Evolutionary conservation across 2,329 filamentous ascomycete species (phyloP).

Genomic region (Periconia digitata): DNA sequence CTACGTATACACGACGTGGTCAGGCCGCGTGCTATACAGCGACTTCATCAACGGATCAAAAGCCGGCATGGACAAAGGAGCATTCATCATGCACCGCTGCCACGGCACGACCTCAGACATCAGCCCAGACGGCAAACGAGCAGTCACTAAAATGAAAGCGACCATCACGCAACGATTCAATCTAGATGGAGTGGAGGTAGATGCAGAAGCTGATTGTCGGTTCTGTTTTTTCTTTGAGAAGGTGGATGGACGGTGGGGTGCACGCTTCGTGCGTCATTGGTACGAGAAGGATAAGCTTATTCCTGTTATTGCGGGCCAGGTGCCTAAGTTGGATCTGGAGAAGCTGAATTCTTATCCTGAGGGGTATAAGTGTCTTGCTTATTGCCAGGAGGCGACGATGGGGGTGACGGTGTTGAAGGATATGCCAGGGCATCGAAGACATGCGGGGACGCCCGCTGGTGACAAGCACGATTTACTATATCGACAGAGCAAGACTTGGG

Average conservation of each 20-base stretch:
- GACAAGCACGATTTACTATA: neutral
- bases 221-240: neutral
- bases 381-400: neutral
- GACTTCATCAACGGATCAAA: neutral
- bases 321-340: neutral
- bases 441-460: neutral
- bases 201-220: neutral
- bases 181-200: neutral
- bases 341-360: neutral
- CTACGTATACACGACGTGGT: neutral
- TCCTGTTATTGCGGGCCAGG: neutral
- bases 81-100: neutral
- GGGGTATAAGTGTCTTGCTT: neutral
- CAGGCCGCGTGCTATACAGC: neutral
- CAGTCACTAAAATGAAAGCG: neutral
- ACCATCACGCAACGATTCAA: neutral
- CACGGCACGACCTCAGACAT: neutral
- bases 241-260: neutral
- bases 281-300: neutral
- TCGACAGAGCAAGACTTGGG: neutral
- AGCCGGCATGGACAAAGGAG: neutral
- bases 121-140: neutral
- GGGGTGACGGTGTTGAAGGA: neutral
- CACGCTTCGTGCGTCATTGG: neutral
- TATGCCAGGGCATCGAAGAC: neutral